phyloP scores from a whole-genome alignment of 2,329 filamentous ascomycete genomes.

The Dryadomyces sulphureus region DNA sequence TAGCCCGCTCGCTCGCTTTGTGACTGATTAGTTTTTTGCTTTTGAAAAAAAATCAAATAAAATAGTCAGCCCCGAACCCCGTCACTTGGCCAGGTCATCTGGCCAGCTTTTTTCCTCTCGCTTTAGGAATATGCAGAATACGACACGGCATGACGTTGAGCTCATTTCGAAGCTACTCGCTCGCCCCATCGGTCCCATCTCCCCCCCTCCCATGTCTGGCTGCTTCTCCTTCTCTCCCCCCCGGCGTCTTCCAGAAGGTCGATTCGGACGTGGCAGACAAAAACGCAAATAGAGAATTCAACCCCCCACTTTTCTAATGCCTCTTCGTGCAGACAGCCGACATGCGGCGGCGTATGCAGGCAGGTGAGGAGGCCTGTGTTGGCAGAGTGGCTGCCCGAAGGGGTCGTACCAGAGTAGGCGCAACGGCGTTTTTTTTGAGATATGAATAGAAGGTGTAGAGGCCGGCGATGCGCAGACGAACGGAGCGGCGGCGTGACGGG shows the following conservation, averaged over 20 bases:
- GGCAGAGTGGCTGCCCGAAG: not conserved
- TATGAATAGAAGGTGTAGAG: not conserved
- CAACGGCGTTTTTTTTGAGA: not conserved
- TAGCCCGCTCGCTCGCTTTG: not conserved
- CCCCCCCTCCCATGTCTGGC: not conserved
- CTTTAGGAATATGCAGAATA: not conserved
- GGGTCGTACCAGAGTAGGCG: not conserved
- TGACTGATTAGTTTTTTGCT: not conserved
- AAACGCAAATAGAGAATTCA: not conserved
- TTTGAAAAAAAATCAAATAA: not conserved
- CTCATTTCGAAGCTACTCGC: not conserved
- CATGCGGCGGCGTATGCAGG: no score
- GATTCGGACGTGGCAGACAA: not conserved
- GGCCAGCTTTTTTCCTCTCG: not conserved
- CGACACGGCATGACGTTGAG: not conserved
- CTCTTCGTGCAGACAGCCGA: not conserved
- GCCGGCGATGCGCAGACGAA: not conserved
- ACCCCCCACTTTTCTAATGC: not conserved
- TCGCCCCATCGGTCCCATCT: no score
- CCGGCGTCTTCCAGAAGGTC: not conserved
- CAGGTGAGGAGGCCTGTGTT: not conserved
- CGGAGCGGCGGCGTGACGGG: no score
- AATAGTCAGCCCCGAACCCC: not conserved
- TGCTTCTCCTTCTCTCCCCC: not conserved
- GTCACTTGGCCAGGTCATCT: slow-evolving; percentile 3